These are phyloP conservation scores for Arctium lappa DNA, from an alignment of 129 eudicot genomes.

Conservation along the genomic window DNA sequence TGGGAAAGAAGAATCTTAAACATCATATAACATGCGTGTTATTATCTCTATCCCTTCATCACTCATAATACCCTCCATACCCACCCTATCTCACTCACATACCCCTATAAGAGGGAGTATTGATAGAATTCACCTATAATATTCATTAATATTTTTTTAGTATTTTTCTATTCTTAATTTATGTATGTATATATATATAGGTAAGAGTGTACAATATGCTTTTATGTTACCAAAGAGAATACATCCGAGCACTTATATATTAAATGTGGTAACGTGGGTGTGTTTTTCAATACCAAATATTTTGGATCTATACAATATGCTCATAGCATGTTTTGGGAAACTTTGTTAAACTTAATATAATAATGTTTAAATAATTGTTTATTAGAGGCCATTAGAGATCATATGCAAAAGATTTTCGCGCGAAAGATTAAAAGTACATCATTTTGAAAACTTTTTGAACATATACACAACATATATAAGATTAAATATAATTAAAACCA, in stretches of 20 bases:
- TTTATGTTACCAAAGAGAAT: constrained; percentile 8
- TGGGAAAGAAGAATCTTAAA: background rate
- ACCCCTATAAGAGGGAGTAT: too few relatives aligned
- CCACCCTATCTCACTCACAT: too few relatives aligned
- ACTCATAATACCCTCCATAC: too few relatives aligned
- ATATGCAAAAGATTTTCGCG: too few relatives aligned
- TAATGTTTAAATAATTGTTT: background rate
- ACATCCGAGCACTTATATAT: background rate
- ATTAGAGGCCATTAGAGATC: background rate
- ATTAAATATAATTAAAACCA: too few relatives aligned
- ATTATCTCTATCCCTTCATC: too few relatives aligned
- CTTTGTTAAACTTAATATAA: background rate
- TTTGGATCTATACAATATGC: background rate
- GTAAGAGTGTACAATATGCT: constrained; percentile 1
- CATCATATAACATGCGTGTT: too few relatives aligned
- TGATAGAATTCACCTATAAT: too few relatives aligned
- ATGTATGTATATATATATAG: background rate
- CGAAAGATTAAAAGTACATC: too few relatives aligned
- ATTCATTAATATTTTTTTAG: too few relatives aligned
- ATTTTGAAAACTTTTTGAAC: too few relatives aligned
- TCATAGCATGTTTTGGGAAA: background rate
- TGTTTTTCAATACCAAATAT: background rate
- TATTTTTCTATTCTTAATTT: background rate
- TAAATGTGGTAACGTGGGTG: background rate
- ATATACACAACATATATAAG: too few relatives aligned